Evolutionary conservation across 768 basidiomycete species (phyloP).

Genomic region (Tricholoma sp.): DNA sequence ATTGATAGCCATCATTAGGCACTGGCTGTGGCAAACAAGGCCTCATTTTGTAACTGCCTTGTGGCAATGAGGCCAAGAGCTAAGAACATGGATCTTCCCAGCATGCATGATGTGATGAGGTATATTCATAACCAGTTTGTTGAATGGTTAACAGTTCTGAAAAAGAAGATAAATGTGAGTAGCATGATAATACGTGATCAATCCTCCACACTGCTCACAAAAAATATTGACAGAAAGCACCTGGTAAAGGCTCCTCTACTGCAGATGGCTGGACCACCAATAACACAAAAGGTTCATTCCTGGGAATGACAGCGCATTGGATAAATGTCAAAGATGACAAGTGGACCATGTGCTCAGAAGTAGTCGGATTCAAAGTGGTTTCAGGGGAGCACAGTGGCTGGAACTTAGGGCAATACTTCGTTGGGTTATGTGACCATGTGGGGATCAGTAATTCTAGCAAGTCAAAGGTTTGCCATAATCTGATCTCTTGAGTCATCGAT

Average conservation of each 20-base stretch:
- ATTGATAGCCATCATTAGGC: not conserved
- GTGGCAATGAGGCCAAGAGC: not conserved
- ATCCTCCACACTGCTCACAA: not conserved
- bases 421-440: constrained; percentile 16
- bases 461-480: constrained; percentile 14
- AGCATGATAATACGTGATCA: not conserved
- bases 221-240: too few species aligned
- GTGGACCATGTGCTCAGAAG: constrained; percentile 20
- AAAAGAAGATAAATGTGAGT: not conserved
- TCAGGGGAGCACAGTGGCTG: constrained; percentile 14
- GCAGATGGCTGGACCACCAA: constrained; percentile 12
- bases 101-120: not conserved
- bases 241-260: not conserved
- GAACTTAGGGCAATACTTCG: constrained; percentile 23
- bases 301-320: constrained; percentile 18
- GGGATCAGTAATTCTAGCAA: constrained; percentile 14
- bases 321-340: constrained; percentile 15
- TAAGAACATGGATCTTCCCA: not conserved
- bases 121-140: not conserved
- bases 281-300: constrained; percentile 9
- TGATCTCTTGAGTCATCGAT: not conserved
- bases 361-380: constrained; percentile 18
- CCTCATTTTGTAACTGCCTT: not conserved
- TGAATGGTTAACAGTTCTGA: not conserved
- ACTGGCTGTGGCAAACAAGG: not conserved